Evolutionary conservation across 2,329 filamentous ascomycete species (phyloP), one percentile per base, ranked within the genome.

Genomic region (Raffaelea ambrosiae): DNA sequence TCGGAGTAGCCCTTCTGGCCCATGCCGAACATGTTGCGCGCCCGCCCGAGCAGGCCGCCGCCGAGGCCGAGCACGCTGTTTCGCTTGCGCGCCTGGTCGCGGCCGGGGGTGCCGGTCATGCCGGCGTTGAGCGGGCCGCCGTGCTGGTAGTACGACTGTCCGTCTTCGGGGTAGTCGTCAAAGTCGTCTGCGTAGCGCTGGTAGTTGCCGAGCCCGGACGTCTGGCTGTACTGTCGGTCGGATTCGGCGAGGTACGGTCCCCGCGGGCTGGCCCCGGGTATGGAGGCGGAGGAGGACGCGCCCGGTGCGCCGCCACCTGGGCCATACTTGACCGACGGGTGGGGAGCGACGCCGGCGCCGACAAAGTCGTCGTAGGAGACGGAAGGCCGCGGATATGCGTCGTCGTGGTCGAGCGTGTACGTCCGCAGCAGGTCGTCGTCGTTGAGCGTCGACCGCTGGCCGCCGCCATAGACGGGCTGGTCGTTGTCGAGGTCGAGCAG

Each of bases 321-420:
- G 53, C 61, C 44, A 58, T 61, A 50, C 56, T 68, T 69, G 47
- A 66, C 65, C 42, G 71, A 64, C 20, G 72, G 63, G 44, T 75
- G 71, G 44, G 75, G 71, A 46, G 72, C 66, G 52, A 71, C 72
- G 54, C 71, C 70, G 44, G 73, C 81, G 54, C 91, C 91, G 53
- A 97, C 84, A 64, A 96, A 97, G 59, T 93, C 86, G 73, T 96
- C 91, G 67, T 96, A 96, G 50, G 89, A 95, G 46, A 91, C 82
- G 22, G 90, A 96, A 46, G 89, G 87, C 56, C 91, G 85, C 49
- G 81, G 68, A 52, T 78, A 77, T 57, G 76, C 71, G 55, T 48
- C 52, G 50, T 50, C 48, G 53, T 80, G 74, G 59, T 86, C 76
- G 61, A 84, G 81, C 59, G 85, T 78, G 68, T 88, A 90, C 55